Evolutionary conservation across 208 protist species (phyloP), one percentile per base, ranked within the genome.

Genomic region (Crithidia bombi): DNA sequence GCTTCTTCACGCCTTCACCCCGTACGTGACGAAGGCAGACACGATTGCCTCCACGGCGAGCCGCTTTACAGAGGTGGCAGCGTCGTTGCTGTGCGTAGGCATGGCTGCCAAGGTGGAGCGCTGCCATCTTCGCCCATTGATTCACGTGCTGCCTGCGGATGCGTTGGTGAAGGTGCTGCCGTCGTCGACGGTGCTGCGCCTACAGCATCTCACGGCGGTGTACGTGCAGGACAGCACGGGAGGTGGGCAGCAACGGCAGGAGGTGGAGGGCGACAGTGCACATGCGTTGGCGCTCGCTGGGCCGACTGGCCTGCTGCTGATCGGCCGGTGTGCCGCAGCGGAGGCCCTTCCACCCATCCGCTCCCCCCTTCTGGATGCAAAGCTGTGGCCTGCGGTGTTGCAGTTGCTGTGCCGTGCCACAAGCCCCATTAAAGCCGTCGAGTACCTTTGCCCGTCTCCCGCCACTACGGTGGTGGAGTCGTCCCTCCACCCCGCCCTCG

Each of bases 1-100:
- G 17, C 58, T 65, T 5, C 36, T 65, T 17, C 1, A 17, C 17
- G 58, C 58, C 39, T 41, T 65, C 12, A 25, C 30, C 0, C 25
- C 58, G 7, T 17, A 52, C 43, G 21, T 57, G 6, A 32, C 38
- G 3, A 25, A 38, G 38, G 35, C 36, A 17, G 43, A 59, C 32
- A 17, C 26, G 47, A 59, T 26, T n/a, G n/a, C n/a, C 21, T 17
- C 14, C 32, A 35, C 21, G 6, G 46, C 3, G n/a, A 21, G 7
- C 17, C 19, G 36, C 44, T 35, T 39, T 14, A 28, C 46, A n/a
- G 62, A 76, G 63, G 55, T 59, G 5, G 44, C 55, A 0, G 70
- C 54, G 0, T 76, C 63, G 11, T 55, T 76, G 26, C 55, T 76
- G 25, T 38, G 41, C 21, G 28, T 65, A 3, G 62, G 70, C 14